Evolutionary conservation across 2,329 filamentous ascomycete species (phyloP), one percentile per base, ranked within the genome.

Genomic region (Dothistroma septosporum): DNA sequence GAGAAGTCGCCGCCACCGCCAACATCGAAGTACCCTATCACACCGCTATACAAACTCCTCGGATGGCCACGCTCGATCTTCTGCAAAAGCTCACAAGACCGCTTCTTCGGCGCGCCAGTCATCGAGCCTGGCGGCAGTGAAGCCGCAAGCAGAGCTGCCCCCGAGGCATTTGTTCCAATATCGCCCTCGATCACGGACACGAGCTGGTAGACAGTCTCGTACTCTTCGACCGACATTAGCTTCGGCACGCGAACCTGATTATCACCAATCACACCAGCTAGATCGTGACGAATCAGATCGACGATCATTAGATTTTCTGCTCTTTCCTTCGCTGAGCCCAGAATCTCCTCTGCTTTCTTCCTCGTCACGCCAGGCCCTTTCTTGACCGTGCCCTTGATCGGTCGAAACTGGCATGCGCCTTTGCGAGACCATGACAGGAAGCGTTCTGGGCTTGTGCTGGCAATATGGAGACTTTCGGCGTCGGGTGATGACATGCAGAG

Each of bases 261-360:
- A n/a, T 70, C 64, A 10, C 69, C 69, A 32, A 33, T 24, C 9
- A 96, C 87, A n/a, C 87, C 86, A 74, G 95, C 89, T 12, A 97
- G 80, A 74, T 97, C 93, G 72, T 97, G 93, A 0, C 93, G 85
- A n/a, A 97, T 94, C 0, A 97, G 81, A 74, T 97, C 93, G 2
- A 96, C 92, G 69, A 97, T 97, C 94, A 97, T 97, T 24, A 97
- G 83, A 71, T 97, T 97, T 78, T 97, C 93, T 0, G 93, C 93
- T 69, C 90, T 87, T 75, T 97, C 94, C 74, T 97, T 97, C 22
- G 90, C 88, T 0, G 90, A 83, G 60, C 88, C 85, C 14, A 97
- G 83, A 44, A 95, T 84, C 31, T 79, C 77, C 62, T 87, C 85
- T 0, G 93, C 92, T 69, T 89, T 83, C 5, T 82, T 83, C n/a